Conservation (phyloP, 768 basidiomycete species). For the Boletus barrowsii region DNA sequence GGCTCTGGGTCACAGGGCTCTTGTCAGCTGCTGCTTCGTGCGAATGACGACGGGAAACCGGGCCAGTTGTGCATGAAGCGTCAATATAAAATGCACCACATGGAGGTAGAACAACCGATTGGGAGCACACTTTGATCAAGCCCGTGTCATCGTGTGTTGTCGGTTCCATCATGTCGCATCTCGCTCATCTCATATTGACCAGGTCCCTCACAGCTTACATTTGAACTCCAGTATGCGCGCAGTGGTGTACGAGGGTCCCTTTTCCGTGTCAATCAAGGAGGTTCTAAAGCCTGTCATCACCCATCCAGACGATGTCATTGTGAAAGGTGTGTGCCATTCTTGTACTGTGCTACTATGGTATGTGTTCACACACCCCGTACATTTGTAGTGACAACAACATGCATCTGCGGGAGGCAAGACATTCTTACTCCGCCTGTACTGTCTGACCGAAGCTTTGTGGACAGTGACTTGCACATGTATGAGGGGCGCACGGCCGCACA, state of each 20-base stretch:
- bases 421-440: neutral
- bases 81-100: too few species aligned
- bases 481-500: neutral
- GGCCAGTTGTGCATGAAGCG: too few species aligned
- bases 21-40: neutral
- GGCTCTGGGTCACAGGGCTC: too few species aligned
- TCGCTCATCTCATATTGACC: too few species aligned
- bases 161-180: too few species aligned
- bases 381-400: conserved; percentile 3
- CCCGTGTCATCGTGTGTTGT: too few species aligned
- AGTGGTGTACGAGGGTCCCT: conserved; percentile 4
- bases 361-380: neutral
- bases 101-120: too few species aligned
- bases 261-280: conserved; percentile 1
- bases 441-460: neutral
- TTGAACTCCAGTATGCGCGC: neutral
- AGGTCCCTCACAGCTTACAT: too few species aligned
- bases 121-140: too few species aligned
- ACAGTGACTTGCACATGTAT: neutral
- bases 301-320: conserved; percentile 4
- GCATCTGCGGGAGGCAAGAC: conserved; percentile 2
- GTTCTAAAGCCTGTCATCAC: conserved; percentile 1
- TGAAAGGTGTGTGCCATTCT: neutral
- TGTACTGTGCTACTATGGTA: neutral
- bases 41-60: neutral